Percentiles rank a stretch among this genome's conserved stretches.
phyloP scores from a whole-genome alignment of 2,329 filamentous ascomycete species.

The Fusarium beomiforme region DNA sequence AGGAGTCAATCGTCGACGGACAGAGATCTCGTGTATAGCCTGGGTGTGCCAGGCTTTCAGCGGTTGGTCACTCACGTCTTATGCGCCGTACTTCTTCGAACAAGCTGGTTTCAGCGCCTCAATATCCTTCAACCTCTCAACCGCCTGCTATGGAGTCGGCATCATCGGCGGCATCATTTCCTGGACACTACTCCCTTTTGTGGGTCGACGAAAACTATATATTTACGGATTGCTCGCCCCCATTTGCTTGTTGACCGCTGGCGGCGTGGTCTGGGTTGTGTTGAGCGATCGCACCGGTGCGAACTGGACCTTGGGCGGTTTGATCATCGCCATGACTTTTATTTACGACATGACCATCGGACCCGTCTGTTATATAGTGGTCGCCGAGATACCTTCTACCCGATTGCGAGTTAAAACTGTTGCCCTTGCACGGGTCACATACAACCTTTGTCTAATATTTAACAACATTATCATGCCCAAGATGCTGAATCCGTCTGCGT shows the following conservation, averaged over 20 bases:
- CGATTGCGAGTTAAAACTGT: constrained; percentile 54
- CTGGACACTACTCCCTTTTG: constrained; percentile 50
- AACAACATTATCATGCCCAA: constrained; percentile 44
- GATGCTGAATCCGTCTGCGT: constrained; percentile 43
- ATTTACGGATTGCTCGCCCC: constrained; percentile 47
- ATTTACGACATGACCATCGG: constrained; percentile 46
- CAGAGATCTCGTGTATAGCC: constrained; percentile 43
- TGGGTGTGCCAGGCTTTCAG: constrained; percentile 43
- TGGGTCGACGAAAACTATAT: constrained; percentile 55
- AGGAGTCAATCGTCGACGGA: constrained; percentile 42
- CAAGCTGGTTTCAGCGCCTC: constrained; percentile 52
- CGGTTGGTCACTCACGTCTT: constrained; percentile 34
- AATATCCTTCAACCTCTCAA: constrained; percentile 52
- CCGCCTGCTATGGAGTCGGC: constrained; percentile 52
- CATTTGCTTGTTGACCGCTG: constrained; percentile 47
- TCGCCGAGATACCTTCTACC: constrained; percentile 52
- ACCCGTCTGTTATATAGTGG: constrained; percentile 48
- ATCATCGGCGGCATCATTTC: constrained; percentile 53
- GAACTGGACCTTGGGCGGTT: constrained; percentile 50
- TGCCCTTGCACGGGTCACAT: constrained; percentile 48
- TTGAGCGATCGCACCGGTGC: constrained; percentile 38
- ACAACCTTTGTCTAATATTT: constrained; percentile 38
- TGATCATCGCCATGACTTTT: constrained; percentile 55
- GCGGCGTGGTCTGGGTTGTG: constrained; percentile 51
- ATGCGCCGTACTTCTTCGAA: constrained; percentile 54